phyloP scores from a whole-genome alignment of 2,329 filamentous ascomycete genomes.

The Acrocalymma vagum region DNA sequence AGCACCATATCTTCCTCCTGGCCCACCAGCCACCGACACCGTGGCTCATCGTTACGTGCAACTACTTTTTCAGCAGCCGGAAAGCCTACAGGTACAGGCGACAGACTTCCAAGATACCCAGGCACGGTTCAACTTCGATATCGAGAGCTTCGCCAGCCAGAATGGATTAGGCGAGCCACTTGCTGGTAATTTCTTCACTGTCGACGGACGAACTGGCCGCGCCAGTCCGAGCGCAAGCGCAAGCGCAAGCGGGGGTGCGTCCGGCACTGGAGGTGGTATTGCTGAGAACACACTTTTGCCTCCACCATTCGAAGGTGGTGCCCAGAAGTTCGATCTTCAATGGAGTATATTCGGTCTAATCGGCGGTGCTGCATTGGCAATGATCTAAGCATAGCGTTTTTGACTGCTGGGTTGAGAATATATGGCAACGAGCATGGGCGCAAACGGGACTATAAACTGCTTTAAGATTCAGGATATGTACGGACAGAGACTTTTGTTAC shows the following conservation, averaged over 20 bases:
- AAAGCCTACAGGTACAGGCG: conserved; percentile 27
- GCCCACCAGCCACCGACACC: conserved; percentile 42
- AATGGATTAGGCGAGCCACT: conserved; percentile 34
- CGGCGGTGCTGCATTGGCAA: too few species aligned
- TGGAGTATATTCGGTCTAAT: too few species aligned
- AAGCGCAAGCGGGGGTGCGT: conserved; percentile 17
- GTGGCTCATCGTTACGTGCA: conserved; percentile 45
- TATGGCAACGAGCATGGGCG: too few species aligned
- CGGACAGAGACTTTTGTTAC: too few species aligned
- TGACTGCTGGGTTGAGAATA: too few species aligned
- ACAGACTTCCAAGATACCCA: conserved; percentile 28
- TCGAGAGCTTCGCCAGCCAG: conserved; percentile 33
- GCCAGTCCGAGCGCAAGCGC: conserved; percentile 10
- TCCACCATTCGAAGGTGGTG: conserved; percentile 24
- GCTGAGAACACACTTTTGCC: conserved; percentile 17
- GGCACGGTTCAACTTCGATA: conserved; percentile 38
- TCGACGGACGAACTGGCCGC: conserved; percentile 35
- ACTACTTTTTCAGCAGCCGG: conserved; percentile 42
- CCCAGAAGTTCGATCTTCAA: too few species aligned
- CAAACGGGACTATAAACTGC: too few species aligned
- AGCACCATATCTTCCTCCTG: conserved; percentile 40
- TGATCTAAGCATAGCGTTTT: too few species aligned
- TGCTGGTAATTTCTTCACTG: conserved; percentile 45
- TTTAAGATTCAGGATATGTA: too few species aligned
- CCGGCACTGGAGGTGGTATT: conserved; percentile 22